Evolutionary conservation across 495 filamentous ascomycete genomes (phyloP), one percentile per base, ranked within the genome.

Genomic region (Pseudevernia furfuracea): DNA sequence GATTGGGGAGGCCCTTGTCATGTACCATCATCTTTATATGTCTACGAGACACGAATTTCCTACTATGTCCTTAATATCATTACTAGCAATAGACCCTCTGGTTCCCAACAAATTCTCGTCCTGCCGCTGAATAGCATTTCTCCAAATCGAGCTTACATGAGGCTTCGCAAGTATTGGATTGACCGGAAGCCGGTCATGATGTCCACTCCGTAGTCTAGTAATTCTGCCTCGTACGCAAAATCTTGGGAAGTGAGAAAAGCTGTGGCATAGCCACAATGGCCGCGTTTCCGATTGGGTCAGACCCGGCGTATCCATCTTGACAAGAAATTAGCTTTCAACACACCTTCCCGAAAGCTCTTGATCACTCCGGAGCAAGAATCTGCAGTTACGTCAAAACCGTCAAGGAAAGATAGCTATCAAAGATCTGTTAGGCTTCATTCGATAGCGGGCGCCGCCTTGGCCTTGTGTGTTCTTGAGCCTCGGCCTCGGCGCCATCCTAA

Each of bases 391-490:
- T 34, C 17, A 34, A 19, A 11, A n/a, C n/a, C 39, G 39, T 59
- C 5, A 10, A 7, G 11, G 19, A 28, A 28, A 30, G 36, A 59
- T 44, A 43, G 58, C 43, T 19, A 25, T 44, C n/a, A 43, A 15
- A n/a, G 28, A 30, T 60, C 32, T 46, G n/a, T 46, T 60, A 19
- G 19, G 61, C 36, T 36, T 46, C 38, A 38, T 11, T 58, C 38
- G 39, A 25, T 58, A 58, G 19, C 37, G 61, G 39, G 32, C n/a
- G 39, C 38, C 39, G 52, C 61, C 53, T 23, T 10, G 15, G n/a
- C 19, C n/a, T n/a, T n/a, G n/a, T n/a, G n/a, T n/a, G 34, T 34
- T 21, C 38, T 53, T 43, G 43, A 55, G 53, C 61, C 61, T 63
- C 61, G 61, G 61, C 39, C 44, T 36, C 34, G 34, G 25, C 23